Conservation (phyloP, 768 basidiomycete genomes). For the Pulveroboletus sp. region DNA sequence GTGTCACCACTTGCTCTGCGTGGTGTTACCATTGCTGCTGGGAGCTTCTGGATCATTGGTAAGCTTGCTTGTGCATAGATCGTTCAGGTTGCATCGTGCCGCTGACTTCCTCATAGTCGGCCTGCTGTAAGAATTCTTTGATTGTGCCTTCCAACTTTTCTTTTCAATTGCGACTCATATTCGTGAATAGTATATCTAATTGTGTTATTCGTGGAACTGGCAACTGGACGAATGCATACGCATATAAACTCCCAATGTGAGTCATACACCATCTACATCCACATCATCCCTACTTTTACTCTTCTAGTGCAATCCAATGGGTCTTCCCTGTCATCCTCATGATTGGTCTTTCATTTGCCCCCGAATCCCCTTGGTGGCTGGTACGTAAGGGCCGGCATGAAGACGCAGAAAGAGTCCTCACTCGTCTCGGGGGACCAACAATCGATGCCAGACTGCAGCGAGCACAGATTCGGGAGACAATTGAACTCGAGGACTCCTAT, state of each 20-base stretch:
- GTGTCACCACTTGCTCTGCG: constrained; percentile 28
- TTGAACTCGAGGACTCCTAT: constrained; percentile 28
- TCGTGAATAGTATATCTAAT: constrained; percentile 19
- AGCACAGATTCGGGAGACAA: constrained; percentile 29
- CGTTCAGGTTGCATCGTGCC: too few species aligned
- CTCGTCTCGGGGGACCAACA: constrained; percentile 18
- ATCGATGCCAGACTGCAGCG: constrained; percentile 22
- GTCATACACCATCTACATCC: not conserved
- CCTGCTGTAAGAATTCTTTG: constrained; percentile 19
- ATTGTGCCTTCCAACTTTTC: too few species aligned
- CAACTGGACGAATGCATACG: constrained; percentile 17
- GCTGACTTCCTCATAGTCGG: constrained; percentile 15
- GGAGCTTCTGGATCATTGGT: constrained; percentile 27
- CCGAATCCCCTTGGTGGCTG: constrained; percentile 33
- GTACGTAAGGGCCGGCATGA: constrained; percentile 29
- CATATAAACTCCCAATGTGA: constrained; percentile 28
- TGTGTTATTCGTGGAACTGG: constrained; percentile 25
- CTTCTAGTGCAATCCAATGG: constrained; percentile 29
- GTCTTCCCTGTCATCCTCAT: constrained; percentile 32
- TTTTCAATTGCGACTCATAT: not conserved
- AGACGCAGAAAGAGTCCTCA: constrained; percentile 20
- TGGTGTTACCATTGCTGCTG: constrained; percentile 23
- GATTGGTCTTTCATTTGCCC: constrained; percentile 10
- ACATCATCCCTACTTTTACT: not conserved
- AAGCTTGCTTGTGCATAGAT: not conserved